A percentile compares a stretch with the other conserved stretches of the same genome.
phyloP scores from a whole-genome alignment of 2,329 filamentous ascomycete species.

The Endocalyx cinctus region DNA sequence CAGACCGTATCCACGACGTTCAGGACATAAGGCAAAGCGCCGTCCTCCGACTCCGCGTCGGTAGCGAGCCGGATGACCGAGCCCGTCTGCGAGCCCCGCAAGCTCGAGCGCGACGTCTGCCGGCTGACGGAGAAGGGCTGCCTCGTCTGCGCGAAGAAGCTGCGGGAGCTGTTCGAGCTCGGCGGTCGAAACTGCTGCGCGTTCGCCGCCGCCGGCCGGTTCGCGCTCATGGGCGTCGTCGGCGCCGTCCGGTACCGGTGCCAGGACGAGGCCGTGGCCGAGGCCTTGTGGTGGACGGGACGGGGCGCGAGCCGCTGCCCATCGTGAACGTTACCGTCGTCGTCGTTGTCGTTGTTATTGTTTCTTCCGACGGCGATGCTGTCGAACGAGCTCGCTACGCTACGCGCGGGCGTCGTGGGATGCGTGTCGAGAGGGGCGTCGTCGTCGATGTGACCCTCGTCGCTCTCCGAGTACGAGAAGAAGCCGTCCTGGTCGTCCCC shows the following conservation, averaged over 20 bases:
- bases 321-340: too few relatives aligned
- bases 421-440: conserved; percentile 39
- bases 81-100: conserved; percentile 15
- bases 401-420: conserved; percentile 33
- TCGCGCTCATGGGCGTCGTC: conserved; percentile 44
- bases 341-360: too few relatives aligned
- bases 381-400: conserved; percentile 20
- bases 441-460: conserved; percentile 28
- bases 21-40: conserved; percentile 32
- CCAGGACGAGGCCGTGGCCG: conserved; percentile 31
- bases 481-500: conserved; percentile 24
- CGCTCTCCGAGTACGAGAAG: conserved; percentile 13
- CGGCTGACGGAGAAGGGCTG: conserved; percentile 32
- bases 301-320: conserved; percentile 23
- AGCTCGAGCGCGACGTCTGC: conserved; percentile 17
- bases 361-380: too few relatives aligned
- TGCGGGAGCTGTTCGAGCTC: conserved; percentile 17
- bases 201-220: conserved; percentile 30
- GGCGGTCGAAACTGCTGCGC: conserved; percentile 29
- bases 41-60: conserved; percentile 27
- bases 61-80: conserved; percentile 45
- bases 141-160: conserved; percentile 38
- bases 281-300: conserved; percentile 11
- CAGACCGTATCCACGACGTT: conserved; percentile 20
- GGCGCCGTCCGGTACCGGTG: conserved; percentile 47